These are phyloP conservation scores for Xenosphaeropsis pyriputrescens DNA, from an alignment of 2,329 filamentous ascomycete species.

Conservation along the genomic window DNA sequence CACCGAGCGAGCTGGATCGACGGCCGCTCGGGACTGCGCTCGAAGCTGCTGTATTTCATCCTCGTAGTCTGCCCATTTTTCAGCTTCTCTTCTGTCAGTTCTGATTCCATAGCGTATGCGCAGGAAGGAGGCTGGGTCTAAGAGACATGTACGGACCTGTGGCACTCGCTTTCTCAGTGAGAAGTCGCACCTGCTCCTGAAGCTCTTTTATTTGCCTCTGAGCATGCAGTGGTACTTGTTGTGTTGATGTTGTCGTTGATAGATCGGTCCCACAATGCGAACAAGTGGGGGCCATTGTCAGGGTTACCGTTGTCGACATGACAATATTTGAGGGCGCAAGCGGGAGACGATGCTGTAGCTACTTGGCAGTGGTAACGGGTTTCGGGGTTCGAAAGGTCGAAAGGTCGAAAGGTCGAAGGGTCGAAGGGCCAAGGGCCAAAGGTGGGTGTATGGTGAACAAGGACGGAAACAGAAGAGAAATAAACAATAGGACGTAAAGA, in stretches of 20 bases:
- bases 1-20: constrained; percentile 22
- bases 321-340: neutral
- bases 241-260: constrained; percentile 7
- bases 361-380: too few relatives aligned
- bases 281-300: constrained; percentile 14
- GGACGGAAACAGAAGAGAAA: too few relatives aligned
- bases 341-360: too few relatives aligned
- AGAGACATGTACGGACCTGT: constrained; percentile 27
- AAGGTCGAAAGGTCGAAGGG: too few relatives aligned
- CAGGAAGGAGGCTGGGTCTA: too few relatives aligned
- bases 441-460: too few relatives aligned
- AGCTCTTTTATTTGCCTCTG: constrained; percentile 52
- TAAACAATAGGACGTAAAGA: too few relatives aligned
- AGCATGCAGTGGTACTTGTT: constrained; percentile 17
- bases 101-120: too few relatives aligned
- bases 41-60: constrained; percentile 55
- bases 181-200: constrained; percentile 52
- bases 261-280: constrained; percentile 17
- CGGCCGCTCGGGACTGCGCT: constrained; percentile 21
- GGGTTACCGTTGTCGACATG: constrained; percentile 17
- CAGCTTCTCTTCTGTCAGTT: constrained; percentile 25
- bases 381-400: too few relatives aligned
- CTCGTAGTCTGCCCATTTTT: constrained; percentile 66
- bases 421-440: too few relatives aligned
- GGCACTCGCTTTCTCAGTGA: constrained; percentile 57